Percentiles rank a stretch among this genome's conserved stretches.
Evolutionary conservation across 371 early-diverging fungal species (phyloP).

Genomic region (Blakeslea trispora): DNA sequence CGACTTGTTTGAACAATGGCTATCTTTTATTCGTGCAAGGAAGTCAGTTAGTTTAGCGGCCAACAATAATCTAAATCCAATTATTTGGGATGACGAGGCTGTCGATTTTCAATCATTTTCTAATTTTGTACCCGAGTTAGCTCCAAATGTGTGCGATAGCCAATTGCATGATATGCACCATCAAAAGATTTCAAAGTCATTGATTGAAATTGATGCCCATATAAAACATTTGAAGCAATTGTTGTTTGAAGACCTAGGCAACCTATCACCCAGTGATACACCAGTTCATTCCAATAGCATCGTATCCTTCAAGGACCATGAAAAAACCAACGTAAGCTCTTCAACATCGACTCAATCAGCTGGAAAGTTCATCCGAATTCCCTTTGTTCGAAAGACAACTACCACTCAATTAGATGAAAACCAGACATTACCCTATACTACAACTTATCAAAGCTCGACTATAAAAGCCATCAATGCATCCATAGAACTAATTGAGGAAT

Average conservation of each 20-base stretch:
- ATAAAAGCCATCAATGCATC: neutral
- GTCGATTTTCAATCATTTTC: neutral
- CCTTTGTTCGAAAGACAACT: neutral
- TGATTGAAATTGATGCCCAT: neutral
- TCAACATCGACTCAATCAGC: neutral
- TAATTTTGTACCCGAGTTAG: neutral
- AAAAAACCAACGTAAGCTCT: neutral
- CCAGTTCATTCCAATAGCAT: too few species aligned
- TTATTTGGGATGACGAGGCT: slow-evolving; percentile 2
- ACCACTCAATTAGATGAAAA: neutral
- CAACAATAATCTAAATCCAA: neutral
- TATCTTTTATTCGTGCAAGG: slow-evolving; percentile 31
- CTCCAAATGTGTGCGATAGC: too few species aligned
- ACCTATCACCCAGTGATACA: too few species aligned
- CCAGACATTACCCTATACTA: neutral
- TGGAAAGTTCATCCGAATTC: neutral
- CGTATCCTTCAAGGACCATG: neutral
- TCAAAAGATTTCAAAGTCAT: neutral
- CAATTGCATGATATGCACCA: too few species aligned
- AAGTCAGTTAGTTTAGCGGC: neutral
- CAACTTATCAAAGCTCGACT: neutral
- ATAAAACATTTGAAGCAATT: neutral
- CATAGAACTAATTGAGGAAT: neutral
- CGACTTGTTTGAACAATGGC: slow-evolving; percentile 66
- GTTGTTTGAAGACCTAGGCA: neutral